Conservation (phyloP, 495 filamentous ascomycete species). For the Podospora australis region DNA sequence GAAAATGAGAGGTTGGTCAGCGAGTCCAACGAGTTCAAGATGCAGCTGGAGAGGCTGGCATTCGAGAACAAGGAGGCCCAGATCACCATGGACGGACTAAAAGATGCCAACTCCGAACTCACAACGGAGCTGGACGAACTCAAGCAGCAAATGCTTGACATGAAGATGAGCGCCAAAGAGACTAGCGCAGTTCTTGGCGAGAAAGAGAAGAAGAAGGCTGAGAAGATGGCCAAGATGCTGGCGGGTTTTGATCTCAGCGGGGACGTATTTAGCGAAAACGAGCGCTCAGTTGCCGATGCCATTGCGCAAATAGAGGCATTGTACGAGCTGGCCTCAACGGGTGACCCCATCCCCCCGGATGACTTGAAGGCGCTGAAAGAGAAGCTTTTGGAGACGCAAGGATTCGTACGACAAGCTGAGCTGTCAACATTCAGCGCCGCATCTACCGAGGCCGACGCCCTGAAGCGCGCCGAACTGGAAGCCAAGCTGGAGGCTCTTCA, state of each 20-base stretch:
- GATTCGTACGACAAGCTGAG: slow-evolving; percentile 88
- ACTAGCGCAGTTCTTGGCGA: slow-evolving; percentile 81
- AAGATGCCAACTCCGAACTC: slow-evolving; percentile 90
- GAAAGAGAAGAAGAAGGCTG: slow-evolving; percentile 96
- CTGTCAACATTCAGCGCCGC: slow-evolving; percentile 56
- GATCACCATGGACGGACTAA: slow-evolving; percentile 95
- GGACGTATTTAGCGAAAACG: slow-evolving; percentile 86
- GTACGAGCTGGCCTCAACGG: slow-evolving; percentile 64
- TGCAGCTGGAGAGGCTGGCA: slow-evolving; percentile 89
- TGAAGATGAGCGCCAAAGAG: slow-evolving; percentile 92
- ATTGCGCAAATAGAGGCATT: slow-evolving; percentile 76
- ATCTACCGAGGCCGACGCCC: slow-evolving; percentile 56
- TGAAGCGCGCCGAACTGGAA: slow-evolving; percentile 66
- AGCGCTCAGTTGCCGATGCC: slow-evolving; percentile 70
- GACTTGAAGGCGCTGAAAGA: slow-evolving; percentile 69
- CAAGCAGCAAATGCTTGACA: slow-evolving; percentile 93
- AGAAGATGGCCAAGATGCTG: slow-evolving; percentile 99
- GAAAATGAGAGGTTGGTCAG: slow-evolving; percentile 78
- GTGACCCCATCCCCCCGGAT: slow-evolving; percentile 74
- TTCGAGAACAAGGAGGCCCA: slow-evolving; percentile 95
- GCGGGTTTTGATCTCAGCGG: slow-evolving; percentile 89
- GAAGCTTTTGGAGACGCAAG: slow-evolving; percentile 79
- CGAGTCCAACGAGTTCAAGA: slow-evolving; percentile 85
- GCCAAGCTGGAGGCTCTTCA: slow-evolving; percentile 63
- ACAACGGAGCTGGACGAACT: slow-evolving; percentile 88